Evolutionary conservation across 2,329 filamentous ascomycete species (phyloP), one percentile per base, ranked within the genome.

Genomic region (Penicillium griseofulvum): DNA sequence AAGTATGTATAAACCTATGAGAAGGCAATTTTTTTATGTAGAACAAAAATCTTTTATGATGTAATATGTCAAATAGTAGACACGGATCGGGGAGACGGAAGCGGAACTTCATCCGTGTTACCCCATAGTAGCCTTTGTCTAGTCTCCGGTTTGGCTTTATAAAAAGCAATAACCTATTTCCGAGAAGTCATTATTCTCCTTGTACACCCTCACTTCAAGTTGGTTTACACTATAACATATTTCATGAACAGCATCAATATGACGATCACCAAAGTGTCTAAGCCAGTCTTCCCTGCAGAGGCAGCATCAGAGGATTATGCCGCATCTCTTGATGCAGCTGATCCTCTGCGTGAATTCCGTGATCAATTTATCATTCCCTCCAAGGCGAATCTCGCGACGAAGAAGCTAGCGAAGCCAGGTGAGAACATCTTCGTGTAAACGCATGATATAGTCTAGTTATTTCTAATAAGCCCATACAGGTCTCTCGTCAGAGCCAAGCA

Each of bases 341-440:
- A 90, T 68, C 74, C 78, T 19, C 69, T 90, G 43, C 72, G 76
- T n/a, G 75, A 78, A 52, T 79, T 89, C 53, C 84, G 90, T 17
- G 76, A 84, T 17, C 82, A 92, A 64, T 96, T 93, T 72, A 81
- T 88, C 44, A 85, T 95, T 43, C 91, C 91, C 1, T 88, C 87
- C 5, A 90, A 87, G 71, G 79, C 77, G 8, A 89, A 91, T 42
- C 76, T 94, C 28, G 85, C 81, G 66, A 83, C 86, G 61, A 87
- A 80, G 62, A 84, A 81, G 4, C 74, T 89, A 14, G 74, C 72
- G 5, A 74, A 74, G 60, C 66, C 71, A 51, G 69, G 71, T 67
- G 60, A 29, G 65, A 48, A 42, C 33, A 34, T 54, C 14, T 22
- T 14, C 3, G 22, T 7, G 1, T 11, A 16, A 16, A 24, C 37